phyloP scores from a whole-genome alignment of 2,329 filamentous ascomycete genomes.

The Fusarium dlaminii region DNA sequence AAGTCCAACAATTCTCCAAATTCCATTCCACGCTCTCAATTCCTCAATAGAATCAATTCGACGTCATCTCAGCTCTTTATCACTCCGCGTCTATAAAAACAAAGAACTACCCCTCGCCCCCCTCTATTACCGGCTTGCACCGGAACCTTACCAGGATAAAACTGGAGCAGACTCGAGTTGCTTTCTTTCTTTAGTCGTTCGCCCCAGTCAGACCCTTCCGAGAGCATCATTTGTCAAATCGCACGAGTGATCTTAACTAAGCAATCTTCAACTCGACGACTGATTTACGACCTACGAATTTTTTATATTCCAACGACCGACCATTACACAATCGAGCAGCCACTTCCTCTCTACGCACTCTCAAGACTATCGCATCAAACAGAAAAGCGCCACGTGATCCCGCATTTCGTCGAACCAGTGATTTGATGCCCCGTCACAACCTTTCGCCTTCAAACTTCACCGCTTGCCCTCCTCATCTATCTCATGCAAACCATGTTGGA shows the following conservation, averaged over 20 bases:
- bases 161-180: slow-evolving; percentile 34
- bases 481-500: slow-evolving; percentile 46
- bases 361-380: not conserved
- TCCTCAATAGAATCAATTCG: slow-evolving; percentile 4
- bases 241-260: slow-evolving; percentile 6
- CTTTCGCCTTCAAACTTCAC: slow-evolving; percentile 40
- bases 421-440: slow-evolving; percentile 47
- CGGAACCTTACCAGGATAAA: slow-evolving; percentile 37
- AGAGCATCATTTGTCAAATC: slow-evolving; percentile 35
- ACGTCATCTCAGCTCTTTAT: slow-evolving; percentile 33
- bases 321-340: not conserved
- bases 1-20: not conserved
- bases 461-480: slow-evolving; percentile 41
- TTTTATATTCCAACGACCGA: not conserved
- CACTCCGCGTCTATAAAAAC: slow-evolving; percentile 6
- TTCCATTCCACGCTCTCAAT: not conserved
- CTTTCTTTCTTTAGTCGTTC: slow-evolving; percentile 28
- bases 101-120: slow-evolving; percentile 19
- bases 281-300: slow-evolving; percentile 11
- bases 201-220: slow-evolving; percentile 19
- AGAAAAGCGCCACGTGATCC: slow-evolving; percentile 37
- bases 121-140: slow-evolving; percentile 36
- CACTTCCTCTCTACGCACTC: not conserved
- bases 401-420: slow-evolving; percentile 38
- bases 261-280: slow-evolving; percentile 19